Percentiles rank a stretch among this genome's conserved stretches.
Conservation (phyloP, 352 stramenopile genomes). For the Phytophthora citricola region DNA sequence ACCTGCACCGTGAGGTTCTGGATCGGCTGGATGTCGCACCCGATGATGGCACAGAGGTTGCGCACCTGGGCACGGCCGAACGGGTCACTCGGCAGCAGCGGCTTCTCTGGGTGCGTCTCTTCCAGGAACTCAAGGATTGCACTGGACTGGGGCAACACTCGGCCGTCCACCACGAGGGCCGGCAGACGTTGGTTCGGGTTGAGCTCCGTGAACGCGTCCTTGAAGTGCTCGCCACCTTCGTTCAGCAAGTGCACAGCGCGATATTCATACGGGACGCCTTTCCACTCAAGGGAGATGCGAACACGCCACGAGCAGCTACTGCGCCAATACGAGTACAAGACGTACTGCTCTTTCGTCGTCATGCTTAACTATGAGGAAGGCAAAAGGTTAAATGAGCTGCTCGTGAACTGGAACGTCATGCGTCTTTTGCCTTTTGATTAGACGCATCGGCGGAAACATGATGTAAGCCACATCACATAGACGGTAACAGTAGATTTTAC, state of each 20-base stretch:
- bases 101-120: constrained; percentile 71
- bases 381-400: constrained; percentile 15
- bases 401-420: constrained; percentile 9
- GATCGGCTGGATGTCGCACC: constrained; percentile 91
- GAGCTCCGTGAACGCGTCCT: constrained; percentile 57
- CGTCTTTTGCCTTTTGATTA: constrained; percentile 17
- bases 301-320: constrained; percentile 92
- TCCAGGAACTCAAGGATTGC: constrained; percentile 96
- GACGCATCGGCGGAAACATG: constrained; percentile 8
- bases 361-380: constrained; percentile 16
- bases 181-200: constrained; percentile 85
- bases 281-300: constrained; percentile 88
- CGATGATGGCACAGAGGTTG: constrained; percentile 92
- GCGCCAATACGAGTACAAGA: constrained; percentile 90
- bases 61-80: constrained; percentile 76
- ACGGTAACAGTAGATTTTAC: not conserved
- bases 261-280: constrained; percentile 84
- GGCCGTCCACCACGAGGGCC: constrained; percentile 85
- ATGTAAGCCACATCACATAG: not conserved
- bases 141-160: constrained; percentile 80
- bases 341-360: constrained; percentile 10
- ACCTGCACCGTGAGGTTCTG: constrained; percentile 88
- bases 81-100: constrained; percentile 78
- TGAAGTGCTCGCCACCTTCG: constrained; percentile 63
- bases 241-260: constrained; percentile 77